Base-by-base conservation (phyloP, 2,329 filamentous ascomycete species). In the Paracamarosporium sp. region DNA sequence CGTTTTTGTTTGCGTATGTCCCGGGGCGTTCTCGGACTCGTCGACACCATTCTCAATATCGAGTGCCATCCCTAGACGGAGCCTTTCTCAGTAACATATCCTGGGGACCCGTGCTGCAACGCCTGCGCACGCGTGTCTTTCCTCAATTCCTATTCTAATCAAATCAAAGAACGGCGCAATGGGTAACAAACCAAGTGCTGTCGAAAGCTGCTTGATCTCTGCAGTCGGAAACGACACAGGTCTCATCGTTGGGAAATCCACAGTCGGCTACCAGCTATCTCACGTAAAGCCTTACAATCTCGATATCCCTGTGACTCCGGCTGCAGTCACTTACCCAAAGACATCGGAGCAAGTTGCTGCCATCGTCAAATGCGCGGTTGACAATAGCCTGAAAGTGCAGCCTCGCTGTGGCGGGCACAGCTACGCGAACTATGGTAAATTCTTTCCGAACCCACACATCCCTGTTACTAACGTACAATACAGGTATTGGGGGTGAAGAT, bases 381-480 rank as follows among this genome's bases (percentile, higher is more conserved):
- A 80, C 9, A 79, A 80, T 59, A 77, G 76, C 5, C 68, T 85
- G 36, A 83, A 83, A 59, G 85, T 89, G 0, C 86, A 89, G 67
- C 81, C 87, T n/a, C 83, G 81, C 44, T 86, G 85, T 1, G 87
- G 87, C 3, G 88, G 88, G 0, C 87, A 90, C 63, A 88, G 86
- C 0, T 90, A 87, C 59, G 87, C 76, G 0, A 82, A 82, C 1
- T 81, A 82, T 59, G 69, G 72, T n/a, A n/a, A n/a, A n/a, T n/a
- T n/a, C n/a, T n/a, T n/a, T n/a, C n/a, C n/a, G n/a, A n/a, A n/a
- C n/a, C n/a, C n/a, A n/a, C n/a, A n/a, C n/a, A n/a, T n/a, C n/a
- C n/a, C n/a, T n/a, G n/a, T n/a, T n/a, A n/a, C n/a, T n/a, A n/a
- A n/a, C n/a, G n/a, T n/a, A n/a, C n/a, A n/a, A n/a, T n/a, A n/a